Percentiles rank a stretch among this genome's conserved stretches.
These are phyloP conservation scores for Allium cepa DNA, from an alignment of 106 monocot genomes.

Conservation along the genomic window DNA sequence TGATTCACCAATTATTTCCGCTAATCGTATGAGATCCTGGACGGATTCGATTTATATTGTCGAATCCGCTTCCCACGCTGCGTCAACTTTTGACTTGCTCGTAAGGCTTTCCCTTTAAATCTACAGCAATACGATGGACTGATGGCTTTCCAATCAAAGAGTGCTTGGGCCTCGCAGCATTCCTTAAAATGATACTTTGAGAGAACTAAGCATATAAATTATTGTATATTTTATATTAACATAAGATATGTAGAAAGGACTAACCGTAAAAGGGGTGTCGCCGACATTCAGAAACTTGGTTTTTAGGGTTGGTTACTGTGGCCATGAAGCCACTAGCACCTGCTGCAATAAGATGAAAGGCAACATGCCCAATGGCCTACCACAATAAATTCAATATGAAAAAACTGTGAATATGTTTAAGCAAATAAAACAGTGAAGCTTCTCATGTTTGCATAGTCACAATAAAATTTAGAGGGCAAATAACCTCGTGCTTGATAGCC, in stretches of 20 bases:
- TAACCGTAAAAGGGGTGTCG: conserved; percentile 29
- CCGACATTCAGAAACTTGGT: conserved; percentile 35
- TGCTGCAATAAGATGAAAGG: conserved; percentile 36
- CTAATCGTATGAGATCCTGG: too few relatives aligned
- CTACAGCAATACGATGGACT: conserved; percentile 58
- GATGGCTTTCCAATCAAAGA: conserved; percentile 54
- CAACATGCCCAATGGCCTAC: conserved; percentile 31
- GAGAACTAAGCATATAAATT: background rate
- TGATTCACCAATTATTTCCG: too few relatives aligned
- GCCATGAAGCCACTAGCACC: conserved; percentile 34
- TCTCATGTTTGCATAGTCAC: conserved; percentile 74
- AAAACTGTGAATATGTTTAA: too few relatives aligned
- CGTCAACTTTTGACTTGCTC: conserved; percentile 50
- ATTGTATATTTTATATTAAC: background rate
- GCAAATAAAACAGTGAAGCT: background rate
- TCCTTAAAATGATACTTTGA: background rate
- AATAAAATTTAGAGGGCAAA: conserved; percentile 75
- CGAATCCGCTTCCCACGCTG: too few relatives aligned
- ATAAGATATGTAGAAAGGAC: background rate
- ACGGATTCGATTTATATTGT: too few relatives aligned
- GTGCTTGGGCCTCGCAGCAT: conserved; percentile 46
- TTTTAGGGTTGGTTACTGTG: conserved; percentile 34
- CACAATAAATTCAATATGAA: conserved; percentile 1
- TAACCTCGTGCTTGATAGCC: conserved; percentile 82
- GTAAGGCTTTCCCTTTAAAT: conserved; percentile 65